Conservation (phyloP, 2,329 filamentous ascomycete genomes). For the Setomelanomma holmii region DNA sequence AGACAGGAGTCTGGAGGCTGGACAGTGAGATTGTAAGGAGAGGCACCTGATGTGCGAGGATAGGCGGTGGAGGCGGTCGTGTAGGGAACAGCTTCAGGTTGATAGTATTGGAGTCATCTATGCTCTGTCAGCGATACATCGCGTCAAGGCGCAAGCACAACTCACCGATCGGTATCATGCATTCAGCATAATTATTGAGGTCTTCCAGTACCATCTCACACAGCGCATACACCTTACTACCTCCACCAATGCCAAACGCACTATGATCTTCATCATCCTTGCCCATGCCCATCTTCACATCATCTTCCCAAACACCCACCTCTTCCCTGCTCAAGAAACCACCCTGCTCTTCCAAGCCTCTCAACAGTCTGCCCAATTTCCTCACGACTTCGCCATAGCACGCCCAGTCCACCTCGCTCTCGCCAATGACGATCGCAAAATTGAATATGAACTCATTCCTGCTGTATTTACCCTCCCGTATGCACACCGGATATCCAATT, state of each 20-base stretch:
- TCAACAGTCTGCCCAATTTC: constrained; percentile 84
- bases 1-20: constrained; percentile 57
- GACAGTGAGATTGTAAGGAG: constrained; percentile 66
- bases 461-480: constrained; percentile 77
- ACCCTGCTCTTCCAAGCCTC: constrained; percentile 89
- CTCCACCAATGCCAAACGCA: constrained; percentile 42
- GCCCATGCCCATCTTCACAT: constrained; percentile 3
- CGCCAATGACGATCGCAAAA: constrained; percentile 83
- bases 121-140: background rate
- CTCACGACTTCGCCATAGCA: constrained; percentile 85
- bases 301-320: constrained; percentile 44
- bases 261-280: constrained; percentile 8
- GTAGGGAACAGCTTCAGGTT: constrained; percentile 96
- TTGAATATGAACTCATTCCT: constrained; percentile 99
- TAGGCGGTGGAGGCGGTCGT: constrained; percentile 75
- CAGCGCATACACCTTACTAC: constrained; percentile 67
- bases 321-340: constrained; percentile 76
- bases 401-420: constrained; percentile 69
- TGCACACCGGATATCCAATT: constrained; percentile 87
- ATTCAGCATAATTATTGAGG: constrained; percentile 95
- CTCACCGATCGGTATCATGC: constrained; percentile 94
- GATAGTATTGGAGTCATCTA: constrained; percentile 90
- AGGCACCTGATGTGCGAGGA: constrained; percentile 90
- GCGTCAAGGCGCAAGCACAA: constrained; percentile 14
- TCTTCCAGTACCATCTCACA: constrained; percentile 92